A percentile compares a stretch with the other conserved stretches of the same genome.
Evolutionary conservation across 2,329 filamentous ascomycete genomes (phyloP).

Genomic region (Penicillium sclerotigenum): DNA sequence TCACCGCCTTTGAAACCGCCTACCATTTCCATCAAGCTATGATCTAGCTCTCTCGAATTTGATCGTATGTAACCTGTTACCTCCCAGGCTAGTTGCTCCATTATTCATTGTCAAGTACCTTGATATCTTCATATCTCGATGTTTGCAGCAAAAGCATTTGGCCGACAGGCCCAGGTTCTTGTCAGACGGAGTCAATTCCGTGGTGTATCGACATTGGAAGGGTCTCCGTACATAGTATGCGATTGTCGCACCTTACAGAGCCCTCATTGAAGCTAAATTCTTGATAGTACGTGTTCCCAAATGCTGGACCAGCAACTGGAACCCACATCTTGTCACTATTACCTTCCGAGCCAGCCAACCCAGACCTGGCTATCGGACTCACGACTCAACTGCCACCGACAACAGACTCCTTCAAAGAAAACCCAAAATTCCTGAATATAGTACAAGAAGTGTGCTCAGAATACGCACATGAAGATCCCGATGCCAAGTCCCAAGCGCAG

Average conservation of each 20-base stretch:
- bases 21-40: conserved; percentile 10
- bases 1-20: conserved; percentile 19
- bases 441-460: conserved; percentile 55
- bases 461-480: conserved; percentile 55
- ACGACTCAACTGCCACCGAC: conserved; percentile 55
- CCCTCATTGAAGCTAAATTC: conserved; percentile 14
- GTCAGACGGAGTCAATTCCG: conserved; percentile 28
- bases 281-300: conserved; percentile 50
- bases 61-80: neutral
- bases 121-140: conserved; percentile 16
- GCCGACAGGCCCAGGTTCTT: conserved; percentile 19
- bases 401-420: conserved; percentile 55
- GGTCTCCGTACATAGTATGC: conserved; percentile 41
- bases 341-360: conserved; percentile 52
- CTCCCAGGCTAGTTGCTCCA: neutral
- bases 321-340: conserved; percentile 55
- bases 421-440: conserved; percentile 54
- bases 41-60: neutral
- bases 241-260: neutral
- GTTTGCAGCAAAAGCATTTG: conserved; percentile 23
- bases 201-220: conserved; percentile 38
- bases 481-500: conserved; percentile 56
- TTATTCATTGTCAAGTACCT: neutral
- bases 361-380: conserved; percentile 54
- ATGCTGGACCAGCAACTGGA: conserved; percentile 37